phyloP scores from a whole-genome alignment of 2,329 filamentous ascomycete genomes.

The Diplodia seriata region DNA sequence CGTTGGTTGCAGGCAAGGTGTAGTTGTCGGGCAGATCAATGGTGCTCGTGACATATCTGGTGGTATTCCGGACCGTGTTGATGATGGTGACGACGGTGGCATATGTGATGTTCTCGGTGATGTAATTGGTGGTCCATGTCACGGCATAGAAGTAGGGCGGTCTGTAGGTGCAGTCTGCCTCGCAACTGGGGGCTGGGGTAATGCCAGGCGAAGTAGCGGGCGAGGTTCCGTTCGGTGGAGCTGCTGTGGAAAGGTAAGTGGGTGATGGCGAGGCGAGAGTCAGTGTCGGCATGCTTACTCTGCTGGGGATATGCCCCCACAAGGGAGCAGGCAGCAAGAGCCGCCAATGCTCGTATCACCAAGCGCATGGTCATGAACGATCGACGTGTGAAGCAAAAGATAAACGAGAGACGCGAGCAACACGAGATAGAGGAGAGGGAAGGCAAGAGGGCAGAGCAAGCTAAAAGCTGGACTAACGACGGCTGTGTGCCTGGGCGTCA shows the following conservation, averaged over 20 bases:
- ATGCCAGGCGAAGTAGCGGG: neutral
- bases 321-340: neutral
- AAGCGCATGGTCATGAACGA: slow-evolving; percentile 4
- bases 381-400: neutral
- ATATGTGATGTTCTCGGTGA: slow-evolving; percentile 16
- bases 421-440: too few species aligned
- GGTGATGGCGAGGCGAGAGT: neutral
- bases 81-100: slow-evolving; percentile 28
- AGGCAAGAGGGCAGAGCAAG: neutral
- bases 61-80: slow-evolving; percentile 21
- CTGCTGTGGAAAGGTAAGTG: neutral
- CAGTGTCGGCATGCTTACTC: slow-evolving; percentile 9
- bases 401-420: neutral
- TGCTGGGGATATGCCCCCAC: slow-evolving; percentile 21
- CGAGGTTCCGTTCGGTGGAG: neutral
- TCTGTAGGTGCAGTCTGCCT: neutral
- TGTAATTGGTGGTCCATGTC: neutral
- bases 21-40: slow-evolving; percentile 2
- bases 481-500: slow-evolving; percentile 15
- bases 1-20: slow-evolving; percentile 10
- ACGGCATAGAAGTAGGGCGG: neutral
- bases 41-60: slow-evolving; percentile 20
- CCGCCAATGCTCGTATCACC: neutral
- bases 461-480: neutral
- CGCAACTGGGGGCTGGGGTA: neutral